phyloP scores from a whole-genome alignment of 495 filamentous ascomycete genomes.

The Tuber melanosporum region DNA sequence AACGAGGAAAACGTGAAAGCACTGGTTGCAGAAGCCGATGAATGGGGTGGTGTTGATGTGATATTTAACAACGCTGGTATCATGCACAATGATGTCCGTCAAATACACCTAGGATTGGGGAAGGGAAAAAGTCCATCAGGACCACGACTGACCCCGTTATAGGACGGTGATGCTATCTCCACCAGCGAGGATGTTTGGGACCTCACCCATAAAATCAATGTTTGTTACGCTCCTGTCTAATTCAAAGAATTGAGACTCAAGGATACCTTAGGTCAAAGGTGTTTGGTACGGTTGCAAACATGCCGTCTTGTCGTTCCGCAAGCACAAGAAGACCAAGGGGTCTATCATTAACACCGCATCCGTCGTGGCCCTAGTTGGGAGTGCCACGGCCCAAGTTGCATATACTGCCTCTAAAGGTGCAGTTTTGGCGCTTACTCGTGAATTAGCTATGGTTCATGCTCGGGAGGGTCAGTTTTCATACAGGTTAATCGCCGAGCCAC shows the following conservation, averaged over 20 bases:
- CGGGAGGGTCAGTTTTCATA: slow-evolving; percentile 54
- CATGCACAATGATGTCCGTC: slow-evolving; percentile 65
- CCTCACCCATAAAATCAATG: slow-evolving; percentile 86
- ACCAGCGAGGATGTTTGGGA: slow-evolving; percentile 94
- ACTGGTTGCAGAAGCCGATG: slow-evolving; percentile 50
- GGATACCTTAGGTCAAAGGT: slow-evolving; percentile 60
- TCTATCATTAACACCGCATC: slow-evolving; percentile 94
- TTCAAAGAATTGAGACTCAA: background rate
- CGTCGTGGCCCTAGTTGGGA: slow-evolving; percentile 85
- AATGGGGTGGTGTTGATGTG: slow-evolving; percentile 87
- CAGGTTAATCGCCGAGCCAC: background rate
- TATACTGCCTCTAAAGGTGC: slow-evolving; percentile 96
- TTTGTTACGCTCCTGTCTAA: background rate
- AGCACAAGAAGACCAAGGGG: slow-evolving; percentile 65
- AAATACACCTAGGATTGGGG: background rate
- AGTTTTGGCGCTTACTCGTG: slow-evolving; percentile 76
- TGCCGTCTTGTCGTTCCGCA: slow-evolving; percentile 74
- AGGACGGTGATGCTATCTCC: slow-evolving; percentile 73
- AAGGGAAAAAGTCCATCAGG: background rate
- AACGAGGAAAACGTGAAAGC: slow-evolving; percentile 24
- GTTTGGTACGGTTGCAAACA: slow-evolving; percentile 97
- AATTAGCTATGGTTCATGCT: slow-evolving; percentile 77
- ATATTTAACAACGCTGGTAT: slow-evolving; percentile 99
- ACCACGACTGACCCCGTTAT: background rate
- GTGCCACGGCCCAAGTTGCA: slow-evolving; percentile 88